Evolutionary conservation across 2,329 filamentous ascomycete genomes (phyloP).

Genomic region (Fusarium nodosum): DNA sequence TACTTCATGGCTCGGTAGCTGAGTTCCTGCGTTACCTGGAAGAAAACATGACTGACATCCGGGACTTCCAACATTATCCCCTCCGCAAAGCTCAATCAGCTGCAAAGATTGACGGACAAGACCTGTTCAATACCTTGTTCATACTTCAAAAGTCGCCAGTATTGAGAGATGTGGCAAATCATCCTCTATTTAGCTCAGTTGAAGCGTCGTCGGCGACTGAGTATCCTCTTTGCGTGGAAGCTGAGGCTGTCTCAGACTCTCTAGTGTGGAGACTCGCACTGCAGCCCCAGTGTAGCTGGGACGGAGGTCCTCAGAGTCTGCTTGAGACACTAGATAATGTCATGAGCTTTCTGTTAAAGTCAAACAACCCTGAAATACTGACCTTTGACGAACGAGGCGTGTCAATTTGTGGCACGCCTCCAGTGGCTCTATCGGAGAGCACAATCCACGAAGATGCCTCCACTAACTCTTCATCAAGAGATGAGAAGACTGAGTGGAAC

Average conservation of each 20-base stretch:
- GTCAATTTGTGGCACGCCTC: conserved; percentile 75
- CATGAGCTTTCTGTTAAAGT: conserved; percentile 67
- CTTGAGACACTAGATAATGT: conserved; percentile 71
- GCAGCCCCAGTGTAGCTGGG: conserved; percentile 67
- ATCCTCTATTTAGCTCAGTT: conserved; percentile 71
- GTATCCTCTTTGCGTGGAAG: conserved; percentile 85
- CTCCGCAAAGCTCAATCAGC: conserved; percentile 75
- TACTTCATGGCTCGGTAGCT: conserved; percentile 75
- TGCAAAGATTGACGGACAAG: conserved; percentile 53
- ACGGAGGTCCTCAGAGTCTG: conserved; percentile 62
- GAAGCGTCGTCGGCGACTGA: conserved; percentile 77
- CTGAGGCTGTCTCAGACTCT: conserved; percentile 70
- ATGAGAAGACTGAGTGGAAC: conserved; percentile 52
- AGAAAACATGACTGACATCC: conserved; percentile 73
- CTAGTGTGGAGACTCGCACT: conserved; percentile 81
- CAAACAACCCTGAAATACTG: conserved; percentile 66
- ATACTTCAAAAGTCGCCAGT: conserved; percentile 62
- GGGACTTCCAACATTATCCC: conserved; percentile 82
- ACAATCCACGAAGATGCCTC: conserved; percentile 4
- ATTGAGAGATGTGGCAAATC: background rate
- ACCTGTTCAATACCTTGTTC: conserved; percentile 69
- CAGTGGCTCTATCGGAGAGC: conserved; percentile 26
- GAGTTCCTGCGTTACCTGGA: conserved; percentile 82
- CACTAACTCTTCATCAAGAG: background rate
- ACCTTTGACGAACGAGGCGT: conserved; percentile 65